phyloP scores from a whole-genome alignment of 2,329 filamentous ascomycete genomes.

The Elsinoe australis region DNA sequence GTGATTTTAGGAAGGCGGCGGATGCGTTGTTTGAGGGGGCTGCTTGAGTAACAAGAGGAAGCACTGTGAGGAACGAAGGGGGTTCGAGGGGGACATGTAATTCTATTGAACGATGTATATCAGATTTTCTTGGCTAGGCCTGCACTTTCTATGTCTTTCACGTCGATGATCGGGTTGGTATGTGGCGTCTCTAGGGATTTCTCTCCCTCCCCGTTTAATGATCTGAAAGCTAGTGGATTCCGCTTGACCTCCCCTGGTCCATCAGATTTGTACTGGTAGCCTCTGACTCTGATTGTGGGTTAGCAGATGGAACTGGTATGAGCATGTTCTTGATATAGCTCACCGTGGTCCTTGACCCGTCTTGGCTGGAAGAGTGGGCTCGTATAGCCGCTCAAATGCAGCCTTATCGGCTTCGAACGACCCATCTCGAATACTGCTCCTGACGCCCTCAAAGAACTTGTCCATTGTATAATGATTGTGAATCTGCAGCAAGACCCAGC shows the following conservation, averaged over 20 bases:
- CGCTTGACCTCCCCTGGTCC: slow-evolving; percentile 55
- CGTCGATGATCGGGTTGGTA: slow-evolving; percentile 42
- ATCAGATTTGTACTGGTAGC: slow-evolving; percentile 72
- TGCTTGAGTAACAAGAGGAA: neutral
- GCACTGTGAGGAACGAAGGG: neutral
- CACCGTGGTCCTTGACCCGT: slow-evolving; percentile 69
- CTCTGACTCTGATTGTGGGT: slow-evolving; percentile 50
- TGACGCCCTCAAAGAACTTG: slow-evolving; percentile 64
- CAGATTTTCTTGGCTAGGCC: slow-evolving; percentile 27
- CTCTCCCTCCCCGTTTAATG: slow-evolving; percentile 44
- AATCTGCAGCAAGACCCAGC: slow-evolving; percentile 84
- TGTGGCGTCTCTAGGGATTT: slow-evolving; percentile 44
- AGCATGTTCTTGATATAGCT: slow-evolving; percentile 19
- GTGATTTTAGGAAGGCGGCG: slow-evolving; percentile 46
- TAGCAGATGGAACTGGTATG: slow-evolving; percentile 8
- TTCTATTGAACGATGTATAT: slow-evolving; percentile 5
- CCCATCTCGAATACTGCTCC: slow-evolving; percentile 52
- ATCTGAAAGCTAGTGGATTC: slow-evolving; percentile 61
- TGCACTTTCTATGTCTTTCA: slow-evolving; percentile 43
- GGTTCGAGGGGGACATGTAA: neutral
- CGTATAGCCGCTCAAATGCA: slow-evolving; percentile 61
- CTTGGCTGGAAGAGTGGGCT: slow-evolving; percentile 60
- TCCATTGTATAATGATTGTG: slow-evolving; percentile 75
- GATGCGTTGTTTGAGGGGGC: slow-evolving; percentile 21
- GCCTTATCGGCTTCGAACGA: slow-evolving; percentile 49